Evolutionary conservation across 176 grass and related monocot genomes (phyloP), one percentile per base, ranked within the genome.

Genomic region (Triticum turgidum): DNA sequence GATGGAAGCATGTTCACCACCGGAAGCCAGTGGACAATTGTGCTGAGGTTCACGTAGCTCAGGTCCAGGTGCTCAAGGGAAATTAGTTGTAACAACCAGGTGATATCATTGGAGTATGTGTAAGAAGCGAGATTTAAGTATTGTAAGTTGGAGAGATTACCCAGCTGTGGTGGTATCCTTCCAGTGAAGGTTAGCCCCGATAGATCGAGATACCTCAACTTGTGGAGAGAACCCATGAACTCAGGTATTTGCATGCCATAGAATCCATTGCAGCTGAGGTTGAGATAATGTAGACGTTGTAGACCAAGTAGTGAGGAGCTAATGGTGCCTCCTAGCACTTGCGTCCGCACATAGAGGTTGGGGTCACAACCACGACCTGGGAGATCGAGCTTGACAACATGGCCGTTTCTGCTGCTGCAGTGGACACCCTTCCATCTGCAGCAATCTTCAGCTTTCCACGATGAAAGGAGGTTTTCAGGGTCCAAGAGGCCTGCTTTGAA

Each of bases 51-150:
- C 7, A 25, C 3, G 1, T 0, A 0, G 10, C 20, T 72, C 54
- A 88, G 10, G 22, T 88, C 75, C 2, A 85, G 76, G 41, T 76
- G 74, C 72, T 37, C 14, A 17, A 91, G 76, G n/a, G 44, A 80
- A 5, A 82, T 22, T 25, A 91, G 29, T 4, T 25, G 7, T 21
- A 67, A 86, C 39, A 91, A 2, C 90, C 90, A 91, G 17, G 58
- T 38, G 39, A 71, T 27, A 34, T 88, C 44, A 0, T 2, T 52
- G 0, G 64, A 66, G 25, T 65, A 65, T 30, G 5, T 14, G 63
- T 25, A 25, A 25, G 25, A 25, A 25, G 25, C 25, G 6, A 66
- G 12, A 32, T 66, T 32, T 66, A 66, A 66, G 64, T 66, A 66
- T 3, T 0, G 3, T 66, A 66, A 32, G 64, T 66, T 69, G 67